A percentile compares a stretch with the other conserved stretches of the same genome.
These are phyloP conservation scores for Pelargonium fulgidum DNA, from an alignment of 441 rosid species.

Conservation along the genomic window DNA sequence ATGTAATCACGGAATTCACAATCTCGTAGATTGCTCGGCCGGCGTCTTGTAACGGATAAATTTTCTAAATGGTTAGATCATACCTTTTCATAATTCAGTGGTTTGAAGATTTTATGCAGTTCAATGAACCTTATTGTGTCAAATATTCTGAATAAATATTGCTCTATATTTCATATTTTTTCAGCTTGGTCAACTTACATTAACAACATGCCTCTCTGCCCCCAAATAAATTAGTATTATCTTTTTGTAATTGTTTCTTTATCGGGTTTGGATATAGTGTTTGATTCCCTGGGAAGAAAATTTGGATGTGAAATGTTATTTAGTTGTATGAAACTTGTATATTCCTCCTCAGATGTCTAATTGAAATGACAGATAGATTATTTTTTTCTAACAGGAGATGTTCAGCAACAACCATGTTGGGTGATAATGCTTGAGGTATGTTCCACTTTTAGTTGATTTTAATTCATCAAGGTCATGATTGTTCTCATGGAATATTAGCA, in stretches of 20 bases:
- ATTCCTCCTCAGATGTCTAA: constrained; percentile 2
- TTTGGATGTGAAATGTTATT: not conserved
- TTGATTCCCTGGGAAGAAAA: not conserved
- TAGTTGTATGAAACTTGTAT: not conserved
- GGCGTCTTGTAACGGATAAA: too few species aligned
- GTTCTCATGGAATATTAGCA: constrained; percentile 13
- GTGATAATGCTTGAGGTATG: constrained; percentile 93
- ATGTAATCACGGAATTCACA: not conserved
- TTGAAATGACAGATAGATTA: constrained; percentile 13
- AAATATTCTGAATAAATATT: not conserved
- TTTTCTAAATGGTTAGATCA: too few species aligned
- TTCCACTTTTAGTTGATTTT: constrained; percentile 15
- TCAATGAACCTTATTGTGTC: not conserved
- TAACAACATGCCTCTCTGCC: too few species aligned
- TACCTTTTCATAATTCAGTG: not conserved
- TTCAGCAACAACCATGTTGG: constrained; percentile 84
- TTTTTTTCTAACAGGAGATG: constrained; percentile 44
- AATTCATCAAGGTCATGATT: not conserved
- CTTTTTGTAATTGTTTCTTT: too few species aligned
- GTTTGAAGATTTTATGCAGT: not conserved
- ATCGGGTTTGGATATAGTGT: not conserved
- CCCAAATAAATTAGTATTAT: too few species aligned
- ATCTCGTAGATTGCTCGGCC: not conserved
- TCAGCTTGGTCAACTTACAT: not conserved
- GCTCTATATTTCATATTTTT: not conserved